Percentiles rank a stretch among this genome's conserved stretches.
These are phyloP conservation scores for Fusarium piperis DNA, from an alignment of 2,329 filamentous ascomycete species.

Conservation along the genomic window DNA sequence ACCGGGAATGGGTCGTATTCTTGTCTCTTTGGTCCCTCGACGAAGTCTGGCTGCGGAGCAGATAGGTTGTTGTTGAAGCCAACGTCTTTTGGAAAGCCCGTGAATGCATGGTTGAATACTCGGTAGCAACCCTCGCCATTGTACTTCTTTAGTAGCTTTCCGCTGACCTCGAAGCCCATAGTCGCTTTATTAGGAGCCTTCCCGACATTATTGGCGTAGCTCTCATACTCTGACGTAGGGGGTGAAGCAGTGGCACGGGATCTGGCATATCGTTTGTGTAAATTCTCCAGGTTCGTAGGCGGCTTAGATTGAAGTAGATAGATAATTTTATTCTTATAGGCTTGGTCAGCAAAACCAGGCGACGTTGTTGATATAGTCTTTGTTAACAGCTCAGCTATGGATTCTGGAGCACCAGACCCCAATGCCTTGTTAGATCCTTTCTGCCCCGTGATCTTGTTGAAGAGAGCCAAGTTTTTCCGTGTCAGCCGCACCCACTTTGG, in stretches of 20 bases:
- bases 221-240: background rate
- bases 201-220: background rate
- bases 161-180: background rate
- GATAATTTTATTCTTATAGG: background rate
- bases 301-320: background rate
- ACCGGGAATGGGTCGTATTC: constrained; percentile 19
- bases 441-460: background rate
- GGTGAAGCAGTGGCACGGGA: background rate
- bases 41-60: constrained; percentile 41
- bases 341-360: background rate
- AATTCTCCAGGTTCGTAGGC: background rate
- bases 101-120: constrained; percentile 23
- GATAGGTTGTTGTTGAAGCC: constrained; percentile 43
- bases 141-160: constrained; percentile 33
- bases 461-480: background rate
- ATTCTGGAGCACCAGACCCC: background rate
- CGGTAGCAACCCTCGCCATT: background rate
- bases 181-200: background rate
- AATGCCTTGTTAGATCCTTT: too few species aligned
- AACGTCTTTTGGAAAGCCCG: constrained; percentile 34
- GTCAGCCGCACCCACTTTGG: background rate
- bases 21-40: constrained; percentile 35
- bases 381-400: background rate
- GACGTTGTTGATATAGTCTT: background rate
- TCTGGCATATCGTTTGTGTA: background rate